Percentiles rank a stretch among this genome's conserved stretches.
These are phyloP conservation scores for Hericium rajendrae DNA, from an alignment of 768 basidiomycete species.

Conservation along the genomic window DNA sequence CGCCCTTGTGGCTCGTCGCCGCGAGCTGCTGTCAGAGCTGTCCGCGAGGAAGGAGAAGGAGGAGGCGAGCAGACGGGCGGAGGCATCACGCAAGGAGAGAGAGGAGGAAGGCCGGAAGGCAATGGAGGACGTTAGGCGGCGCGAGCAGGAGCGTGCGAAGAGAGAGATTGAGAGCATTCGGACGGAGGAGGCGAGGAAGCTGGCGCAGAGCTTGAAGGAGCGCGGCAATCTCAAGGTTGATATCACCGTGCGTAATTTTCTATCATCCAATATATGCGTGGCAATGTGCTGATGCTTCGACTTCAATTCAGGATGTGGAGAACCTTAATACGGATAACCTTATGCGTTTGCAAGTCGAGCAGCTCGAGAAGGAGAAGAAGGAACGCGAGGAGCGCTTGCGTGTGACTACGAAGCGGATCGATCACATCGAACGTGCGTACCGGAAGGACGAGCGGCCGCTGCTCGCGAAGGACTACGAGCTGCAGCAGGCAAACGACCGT, in stretches of 20 bases:
- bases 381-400: conserved; percentile 76
- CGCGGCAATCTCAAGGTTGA: conserved; percentile 68
- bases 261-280: not conserved
- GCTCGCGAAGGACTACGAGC: conserved; percentile 75
- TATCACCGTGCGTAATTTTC: conserved; percentile 42
- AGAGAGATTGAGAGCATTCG: conserved; percentile 73
- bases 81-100: conserved; percentile 52
- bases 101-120: conserved; percentile 55
- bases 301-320: conserved; percentile 66
- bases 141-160: conserved; percentile 53
- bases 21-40: conserved; percentile 79
- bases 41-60: conserved; percentile 82
- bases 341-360: conserved; percentile 84
- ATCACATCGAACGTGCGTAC: conserved; percentile 91
- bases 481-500: conserved; percentile 73
- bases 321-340: conserved; percentile 78
- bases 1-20: conserved; percentile 76
- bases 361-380: conserved; percentile 94
- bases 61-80: conserved; percentile 71
- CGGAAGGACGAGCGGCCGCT: conserved; percentile 89
- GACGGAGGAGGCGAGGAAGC: conserved; percentile 79
- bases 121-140: conserved; percentile 53
- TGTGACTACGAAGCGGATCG: conserved; percentile 79
- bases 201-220: conserved; percentile 75
- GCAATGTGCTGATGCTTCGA: not conserved